A percentile compares a stretch with the other conserved stretches of the same genome.
Evolutionary conservation across 2,329 filamentous ascomycete species (phyloP).

Genomic region (Plectosphaerella sp.): DNA sequence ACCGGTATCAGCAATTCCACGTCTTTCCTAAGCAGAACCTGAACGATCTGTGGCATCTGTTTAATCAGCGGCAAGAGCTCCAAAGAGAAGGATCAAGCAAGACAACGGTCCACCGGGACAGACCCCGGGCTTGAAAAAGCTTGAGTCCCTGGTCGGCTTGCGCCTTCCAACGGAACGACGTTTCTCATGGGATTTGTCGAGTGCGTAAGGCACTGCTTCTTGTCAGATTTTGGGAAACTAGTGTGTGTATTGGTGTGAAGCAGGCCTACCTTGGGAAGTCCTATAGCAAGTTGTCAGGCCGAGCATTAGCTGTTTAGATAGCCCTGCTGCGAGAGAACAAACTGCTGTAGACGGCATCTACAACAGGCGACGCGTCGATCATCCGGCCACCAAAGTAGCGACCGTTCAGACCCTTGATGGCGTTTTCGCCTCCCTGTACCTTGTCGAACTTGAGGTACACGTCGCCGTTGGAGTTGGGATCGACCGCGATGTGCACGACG

Average conservation of each 20-base stretch:
- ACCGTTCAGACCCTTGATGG: conserved; percentile 95
- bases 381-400: conserved; percentile 90
- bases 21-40: not conserved
- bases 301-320: conserved; percentile 61
- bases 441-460: conserved; percentile 99
- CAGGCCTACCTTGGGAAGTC: conserved; percentile 22
- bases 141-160: no score
- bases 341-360: conserved; percentile 98
- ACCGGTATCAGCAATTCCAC: not conserved
- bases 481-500: conserved; percentile 93
- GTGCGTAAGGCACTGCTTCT: not conserved
- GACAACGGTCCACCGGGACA: no score
- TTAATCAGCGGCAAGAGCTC: not conserved
- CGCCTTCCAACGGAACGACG: not conserved
- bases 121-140: no score
- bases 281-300: conserved; percentile 44
- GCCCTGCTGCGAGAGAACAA: conserved; percentile 84
- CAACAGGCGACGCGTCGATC: conserved; percentile 92
- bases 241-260: not conserved
- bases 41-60: not conserved
- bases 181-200: not conserved
- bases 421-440: conserved; percentile 91
- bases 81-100: not conserved
- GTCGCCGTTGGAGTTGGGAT: conserved; percentile 90
- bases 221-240: not conserved